Percentiles rank a stretch among this genome's conserved stretches.
phyloP scores from a whole-genome alignment of 805 yeast genomes.

The Pichia nakasei region DNA sequence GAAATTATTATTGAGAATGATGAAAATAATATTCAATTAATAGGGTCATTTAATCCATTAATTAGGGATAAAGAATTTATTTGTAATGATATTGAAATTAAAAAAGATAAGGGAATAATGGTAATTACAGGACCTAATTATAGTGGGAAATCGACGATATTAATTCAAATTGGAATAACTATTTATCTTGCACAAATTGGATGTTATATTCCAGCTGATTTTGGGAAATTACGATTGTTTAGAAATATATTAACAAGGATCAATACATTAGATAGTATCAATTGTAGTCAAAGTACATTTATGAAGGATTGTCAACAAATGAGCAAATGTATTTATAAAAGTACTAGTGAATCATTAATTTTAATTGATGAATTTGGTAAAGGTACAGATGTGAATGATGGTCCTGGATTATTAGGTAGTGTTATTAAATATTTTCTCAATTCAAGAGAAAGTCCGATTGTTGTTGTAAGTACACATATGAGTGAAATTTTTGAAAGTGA shows the following conservation, averaged over 20 bases:
- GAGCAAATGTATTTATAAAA: constrained; percentile 27
- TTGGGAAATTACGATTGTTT: constrained; percentile 38
- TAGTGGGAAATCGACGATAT: constrained; percentile 45
- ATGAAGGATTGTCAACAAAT: constrained; percentile 37
- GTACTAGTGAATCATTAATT: constrained; percentile 35
- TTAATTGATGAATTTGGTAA: constrained; percentile 48
- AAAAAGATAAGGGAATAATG: constrained; percentile 15
- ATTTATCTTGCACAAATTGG: constrained; percentile 46
- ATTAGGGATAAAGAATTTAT: constrained; percentile 21
- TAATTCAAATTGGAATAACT: constrained; percentile 40
- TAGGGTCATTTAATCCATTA: constrained; percentile 39
- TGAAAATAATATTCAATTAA: constrained; percentile 17
- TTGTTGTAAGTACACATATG: constrained; percentile 35
- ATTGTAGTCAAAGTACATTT: constrained; percentile 39
- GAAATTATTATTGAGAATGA: constrained; percentile 19
- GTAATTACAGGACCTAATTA: constrained; percentile 43
- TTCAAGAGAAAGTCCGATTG: constrained; percentile 14
- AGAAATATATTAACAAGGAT: constrained; percentile 36
- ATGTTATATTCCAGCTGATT: constrained; percentile 41
- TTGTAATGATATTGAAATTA: constrained; percentile 28
- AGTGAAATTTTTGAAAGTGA: constrained; percentile 30
- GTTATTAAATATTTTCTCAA: constrained; percentile 23
- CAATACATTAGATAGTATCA: constrained; percentile 31
- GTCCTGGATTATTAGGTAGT: constrained; percentile 37
- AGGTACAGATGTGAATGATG: constrained; percentile 41